Evolutionary conservation across 139 green algal genomes (phyloP).

Genomic region (Chlamydomonas sphaeroides): DNA sequence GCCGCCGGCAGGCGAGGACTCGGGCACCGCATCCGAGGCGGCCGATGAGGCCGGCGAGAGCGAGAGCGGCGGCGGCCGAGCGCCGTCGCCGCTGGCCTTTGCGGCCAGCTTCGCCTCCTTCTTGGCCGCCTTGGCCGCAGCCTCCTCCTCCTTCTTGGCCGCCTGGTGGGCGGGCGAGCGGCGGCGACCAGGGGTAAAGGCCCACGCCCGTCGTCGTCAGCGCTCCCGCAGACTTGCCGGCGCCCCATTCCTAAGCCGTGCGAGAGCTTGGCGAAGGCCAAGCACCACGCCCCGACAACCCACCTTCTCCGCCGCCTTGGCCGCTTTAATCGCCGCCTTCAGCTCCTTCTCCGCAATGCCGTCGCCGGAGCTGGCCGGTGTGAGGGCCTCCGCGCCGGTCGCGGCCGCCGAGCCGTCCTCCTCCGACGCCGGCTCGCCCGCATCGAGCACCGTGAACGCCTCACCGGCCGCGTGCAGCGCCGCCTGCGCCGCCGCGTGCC

Average conservation of each 20-base stretch:
- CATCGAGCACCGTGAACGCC: background rate
- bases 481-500: background rate
- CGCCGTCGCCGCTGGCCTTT: background rate
- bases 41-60: too few species aligned
- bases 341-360: background rate
- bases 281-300: too few species aligned
- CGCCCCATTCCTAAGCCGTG: too few species aligned
- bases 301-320: conserved; percentile 1
- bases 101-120: too few species aligned
- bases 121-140: background rate
- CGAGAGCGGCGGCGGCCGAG: too few species aligned
- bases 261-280: too few species aligned
- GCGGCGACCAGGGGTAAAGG: background rate
- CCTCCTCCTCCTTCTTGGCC: background rate
- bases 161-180: background rate
- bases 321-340: background rate
- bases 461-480: background rate
- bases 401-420: too few species aligned
- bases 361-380: background rate
- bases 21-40: too few species aligned
- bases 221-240: too few species aligned
- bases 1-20: too few species aligned
- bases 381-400: too few species aligned
- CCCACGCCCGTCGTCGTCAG: background rate
- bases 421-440: background rate